Percentiles rank a stretch among this genome's conserved stretches.
These are phyloP conservation scores for Eutypella sp. DNA, from an alignment of 2,329 filamentous ascomycete genomes.

Conservation along the genomic window DNA sequence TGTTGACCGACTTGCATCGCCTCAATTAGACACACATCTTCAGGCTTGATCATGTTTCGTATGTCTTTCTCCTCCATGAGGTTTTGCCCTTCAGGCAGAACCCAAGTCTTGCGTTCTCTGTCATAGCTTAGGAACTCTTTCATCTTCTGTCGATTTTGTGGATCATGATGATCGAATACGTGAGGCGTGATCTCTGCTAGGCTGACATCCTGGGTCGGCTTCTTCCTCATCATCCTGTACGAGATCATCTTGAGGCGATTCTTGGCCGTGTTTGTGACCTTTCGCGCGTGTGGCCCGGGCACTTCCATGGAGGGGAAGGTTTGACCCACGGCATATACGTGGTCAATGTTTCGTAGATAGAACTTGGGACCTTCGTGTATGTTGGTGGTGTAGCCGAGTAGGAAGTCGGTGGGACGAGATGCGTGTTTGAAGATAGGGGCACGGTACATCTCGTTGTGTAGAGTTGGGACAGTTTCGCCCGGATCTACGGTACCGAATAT, in stretches of 20 bases:
- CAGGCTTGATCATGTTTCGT: conserved; percentile 84
- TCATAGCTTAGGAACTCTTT: conserved; percentile 94
- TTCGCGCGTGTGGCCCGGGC: conserved; percentile 86
- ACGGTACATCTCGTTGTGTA: conserved; percentile 94
- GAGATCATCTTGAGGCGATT: conserved; percentile 95
- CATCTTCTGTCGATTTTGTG: conserved; percentile 93
- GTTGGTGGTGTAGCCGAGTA: conserved; percentile 78
- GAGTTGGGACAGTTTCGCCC: conserved; percentile 81
- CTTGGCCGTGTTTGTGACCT: conserved; percentile 95
- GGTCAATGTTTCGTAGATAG: conserved; percentile 84
- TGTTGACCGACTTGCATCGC: conserved; percentile 95
- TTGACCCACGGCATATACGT: conserved; percentile 87
- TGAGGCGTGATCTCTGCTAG: conserved; percentile 87
- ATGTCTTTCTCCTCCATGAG: conserved; percentile 78
- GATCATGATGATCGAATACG: conserved; percentile 87
- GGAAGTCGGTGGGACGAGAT: conserved; percentile 73
- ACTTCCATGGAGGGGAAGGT: conserved; percentile 89
- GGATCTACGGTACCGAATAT: conserved; percentile 91
- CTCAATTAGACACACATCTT: conserved; percentile 91
- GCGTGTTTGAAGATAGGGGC: conserved; percentile 89
- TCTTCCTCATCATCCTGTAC: conserved; percentile 80
- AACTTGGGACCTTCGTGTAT: conserved; percentile 72
- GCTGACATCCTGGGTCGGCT: conserved; percentile 61
- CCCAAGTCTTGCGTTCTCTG: conserved; percentile 84
- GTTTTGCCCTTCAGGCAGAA: conserved; percentile 64